Base-by-base conservation (phyloP, 129 eudicot genomes). In the Ambrosia artemisiifolia region DNA sequence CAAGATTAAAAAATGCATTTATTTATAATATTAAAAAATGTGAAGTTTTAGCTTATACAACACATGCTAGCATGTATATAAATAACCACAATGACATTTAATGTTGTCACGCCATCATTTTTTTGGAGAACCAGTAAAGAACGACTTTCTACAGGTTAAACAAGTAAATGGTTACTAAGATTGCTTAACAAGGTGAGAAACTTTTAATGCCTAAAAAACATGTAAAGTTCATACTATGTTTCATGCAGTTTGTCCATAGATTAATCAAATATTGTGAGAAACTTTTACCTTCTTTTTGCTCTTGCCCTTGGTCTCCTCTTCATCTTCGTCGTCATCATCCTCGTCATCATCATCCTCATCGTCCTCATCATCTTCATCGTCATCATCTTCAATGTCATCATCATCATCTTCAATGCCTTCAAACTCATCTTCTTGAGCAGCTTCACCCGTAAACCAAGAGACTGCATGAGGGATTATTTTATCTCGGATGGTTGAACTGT, bases 401-500 rank as follows among this genome's bases (percentile, higher is more conserved):
- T 79, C 97, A 0, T 84, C 88, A 3, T 81, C 91, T 6, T 85
- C 93, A 30, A 75, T 70, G 20, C 72, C 90, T 9, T 84, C 92
- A 75, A 85, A 81, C 2, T 87, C 91, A 56, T 87, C 97, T 8
- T 60, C 91, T 65, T 86, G 83, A 19, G 36, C 96, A 63, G 98
- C 98, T 69, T 92, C 98, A 12, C 98, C 98, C 19, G 98, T 92
- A 76, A 86, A 91, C 97, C 97, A 91, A 6, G 95, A 91, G 4
- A 91, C 93, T 7, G 97, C 97, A 72, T 86, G 91, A 28, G 97
- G 97, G 11, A 91, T 88, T 34, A 88, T 88, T 56, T 90, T 87
- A 51, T 90, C 97, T 13, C 95, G 81, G 3, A 90, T 87, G 19
- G 91, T 85, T 42, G 95, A 86, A 9, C 97, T 91, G 85, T n/a